Conservation (phyloP, 1,139 yeast species). For the Nakaseomyces glabratus region DNA sequence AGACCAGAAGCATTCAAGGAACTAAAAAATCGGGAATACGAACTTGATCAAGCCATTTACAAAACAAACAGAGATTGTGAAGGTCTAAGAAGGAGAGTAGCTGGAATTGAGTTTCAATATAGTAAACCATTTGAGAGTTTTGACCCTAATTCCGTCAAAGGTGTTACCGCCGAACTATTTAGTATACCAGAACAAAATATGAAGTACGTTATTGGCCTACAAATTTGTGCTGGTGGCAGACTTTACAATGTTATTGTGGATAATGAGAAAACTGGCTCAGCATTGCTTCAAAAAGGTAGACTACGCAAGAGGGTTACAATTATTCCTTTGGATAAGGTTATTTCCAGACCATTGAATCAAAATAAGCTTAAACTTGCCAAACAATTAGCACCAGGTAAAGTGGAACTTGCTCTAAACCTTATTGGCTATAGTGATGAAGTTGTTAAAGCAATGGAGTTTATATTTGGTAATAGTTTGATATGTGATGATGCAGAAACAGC, state of each 20-base stretch:
- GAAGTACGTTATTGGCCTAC: slow-evolving; percentile 73
- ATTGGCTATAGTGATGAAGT: slow-evolving; percentile 68
- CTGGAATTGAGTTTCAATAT: slow-evolving; percentile 71
- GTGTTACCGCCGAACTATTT: slow-evolving; percentile 84
- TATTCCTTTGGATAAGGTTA: slow-evolving; percentile 82
- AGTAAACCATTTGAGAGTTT: slow-evolving; percentile 56
- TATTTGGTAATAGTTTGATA: slow-evolving; percentile 79
- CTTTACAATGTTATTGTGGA: slow-evolving; percentile 88
- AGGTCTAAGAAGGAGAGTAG: slow-evolving; percentile 51
- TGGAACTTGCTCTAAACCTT: slow-evolving; percentile 75
- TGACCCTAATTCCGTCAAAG: slow-evolving; percentile 58
- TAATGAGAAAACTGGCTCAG: slow-evolving; percentile 73
- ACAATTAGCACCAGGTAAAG: slow-evolving; percentile 55
- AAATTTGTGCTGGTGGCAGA: slow-evolving; percentile 90
- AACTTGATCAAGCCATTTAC: slow-evolving; percentile 34
- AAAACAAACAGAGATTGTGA: slow-evolving; percentile 46
- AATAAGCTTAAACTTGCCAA: slow-evolving; percentile 52
- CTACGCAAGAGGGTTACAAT: slow-evolving; percentile 79
- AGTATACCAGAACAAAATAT: slow-evolving; percentile 48
- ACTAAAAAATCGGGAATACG: slow-evolving; percentile 39
- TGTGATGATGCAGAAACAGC: slow-evolving; percentile 88
- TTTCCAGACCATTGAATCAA: slow-evolving; percentile 43
- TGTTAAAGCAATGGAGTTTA: slow-evolving; percentile 76
- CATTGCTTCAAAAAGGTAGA: slow-evolving; percentile 68
- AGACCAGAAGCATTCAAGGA: slow-evolving; percentile 42